Evolutionary conservation across 2,329 filamentous ascomycete species (phyloP).

Genomic region (Rhexocercosporidium sp.): DNA sequence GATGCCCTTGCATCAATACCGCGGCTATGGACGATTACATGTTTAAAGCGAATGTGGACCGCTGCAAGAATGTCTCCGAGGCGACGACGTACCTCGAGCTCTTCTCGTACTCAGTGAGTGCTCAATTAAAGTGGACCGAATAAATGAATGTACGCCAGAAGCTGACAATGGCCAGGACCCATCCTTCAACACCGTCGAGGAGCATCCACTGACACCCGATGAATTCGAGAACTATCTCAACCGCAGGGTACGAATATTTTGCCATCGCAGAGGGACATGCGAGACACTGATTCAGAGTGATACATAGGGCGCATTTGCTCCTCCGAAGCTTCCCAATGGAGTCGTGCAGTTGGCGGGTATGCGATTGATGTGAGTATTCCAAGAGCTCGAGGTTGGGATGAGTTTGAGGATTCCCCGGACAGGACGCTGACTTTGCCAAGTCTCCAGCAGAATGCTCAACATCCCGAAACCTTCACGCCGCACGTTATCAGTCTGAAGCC

Average conservation of each 20-base stretch:
- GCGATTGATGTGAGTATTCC: constrained; percentile 31
- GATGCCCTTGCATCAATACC: constrained; percentile 7
- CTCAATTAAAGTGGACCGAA: background rate
- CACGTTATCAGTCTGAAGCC: constrained; percentile 59
- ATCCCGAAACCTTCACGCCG: constrained; percentile 63
- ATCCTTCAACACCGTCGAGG: constrained; percentile 37
- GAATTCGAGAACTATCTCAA: constrained; percentile 43
- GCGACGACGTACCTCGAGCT: constrained; percentile 42
- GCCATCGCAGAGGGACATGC: constrained; percentile 19
- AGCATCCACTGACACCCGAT: constrained; percentile 40
- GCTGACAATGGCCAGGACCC: constrained; percentile 37
- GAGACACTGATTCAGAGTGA: constrained; percentile 12
- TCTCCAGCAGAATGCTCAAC: constrained; percentile 49
- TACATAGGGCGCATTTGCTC: constrained; percentile 38
- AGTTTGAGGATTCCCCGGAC: background rate
- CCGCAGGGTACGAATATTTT: constrained; percentile 34
- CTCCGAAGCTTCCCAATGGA: constrained; percentile 33
- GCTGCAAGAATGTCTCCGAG: constrained; percentile 36
- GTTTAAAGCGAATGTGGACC: constrained; percentile 40
- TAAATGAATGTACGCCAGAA: background rate
- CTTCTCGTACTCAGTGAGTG: constrained; percentile 40
- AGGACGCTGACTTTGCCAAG: constrained; percentile 24
- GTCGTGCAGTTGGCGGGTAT: constrained; percentile 32
- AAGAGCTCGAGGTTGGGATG: constrained; percentile 4
- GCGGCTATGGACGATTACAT: constrained; percentile 43